Percentiles rank a stretch among this genome's conserved stretches.
Conservation (phyloP, 371 early-diverging fungal species). For the Globomyces sp. region DNA sequence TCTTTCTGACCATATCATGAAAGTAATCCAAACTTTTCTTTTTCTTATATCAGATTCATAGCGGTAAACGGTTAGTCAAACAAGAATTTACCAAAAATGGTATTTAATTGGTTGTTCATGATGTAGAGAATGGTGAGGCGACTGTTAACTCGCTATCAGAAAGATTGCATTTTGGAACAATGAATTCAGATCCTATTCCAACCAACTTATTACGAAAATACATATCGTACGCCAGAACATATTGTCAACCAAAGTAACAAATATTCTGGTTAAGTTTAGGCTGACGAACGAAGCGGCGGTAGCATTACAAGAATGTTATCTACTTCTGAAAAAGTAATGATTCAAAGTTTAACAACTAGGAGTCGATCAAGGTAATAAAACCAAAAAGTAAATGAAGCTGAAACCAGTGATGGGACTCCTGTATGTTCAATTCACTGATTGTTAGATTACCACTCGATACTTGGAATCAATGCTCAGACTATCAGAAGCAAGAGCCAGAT, state of each 20-base stretch:
- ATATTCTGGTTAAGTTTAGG: too few species aligned
- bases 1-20: slow-evolving; percentile 63
- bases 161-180: slow-evolving; percentile 38
- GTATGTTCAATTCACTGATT: too few species aligned
- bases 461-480: slow-evolving; percentile 98
- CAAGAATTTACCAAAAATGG: neutral
- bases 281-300: slow-evolving; percentile 54
- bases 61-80: neutral
- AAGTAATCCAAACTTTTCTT: slow-evolving; percentile 24
- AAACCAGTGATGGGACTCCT: too few species aligned
- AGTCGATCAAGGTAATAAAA: slow-evolving; percentile 41
- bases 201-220: slow-evolving; percentile 65
- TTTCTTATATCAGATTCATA: neutral
- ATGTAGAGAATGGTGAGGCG: neutral
- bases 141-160: slow-evolving; percentile 23
- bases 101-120: neutral
- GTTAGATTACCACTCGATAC: slow-evolving; percentile 91
- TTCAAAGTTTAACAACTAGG: slow-evolving; percentile 62
- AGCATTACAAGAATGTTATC: slow-evolving; percentile 69
- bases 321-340: slow-evolving; percentile 56
- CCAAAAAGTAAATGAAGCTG: too few species aligned
- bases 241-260: slow-evolving; percentile 59
- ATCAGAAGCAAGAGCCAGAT: slow-evolving; percentile 94
- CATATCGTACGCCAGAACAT: slow-evolving; percentile 75
- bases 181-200: slow-evolving; percentile 55